Percentiles rank a stretch among this genome's conserved stretches.
Evolutionary conservation across 2,329 filamentous ascomycete species (phyloP).

Genomic region (Leptographium galeiforme): DNA sequence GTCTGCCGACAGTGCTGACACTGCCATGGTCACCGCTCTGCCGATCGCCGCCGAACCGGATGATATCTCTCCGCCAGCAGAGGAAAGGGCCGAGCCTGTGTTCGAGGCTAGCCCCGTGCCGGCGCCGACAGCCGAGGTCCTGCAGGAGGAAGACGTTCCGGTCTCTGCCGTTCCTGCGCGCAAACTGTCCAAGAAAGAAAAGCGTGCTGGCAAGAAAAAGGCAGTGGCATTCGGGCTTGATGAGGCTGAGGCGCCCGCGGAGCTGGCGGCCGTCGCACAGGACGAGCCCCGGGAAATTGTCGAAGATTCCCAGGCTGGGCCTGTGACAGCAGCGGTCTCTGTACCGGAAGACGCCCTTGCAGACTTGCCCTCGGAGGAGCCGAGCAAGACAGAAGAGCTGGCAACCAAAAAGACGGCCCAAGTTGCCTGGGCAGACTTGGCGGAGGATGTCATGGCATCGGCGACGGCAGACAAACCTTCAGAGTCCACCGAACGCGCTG

Average conservation of each 20-base stretch:
- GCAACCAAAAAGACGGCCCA: not conserved
- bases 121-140: too few species aligned
- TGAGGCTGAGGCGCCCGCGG: not conserved
- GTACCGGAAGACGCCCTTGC: too few species aligned
- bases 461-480: not conserved
- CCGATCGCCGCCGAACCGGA: too few species aligned
- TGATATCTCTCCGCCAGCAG: too few species aligned
- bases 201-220: not conserved
- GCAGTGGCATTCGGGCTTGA: not conserved
- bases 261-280: not conserved
- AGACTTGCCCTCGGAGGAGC: too few species aligned
- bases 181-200: slow-evolving; percentile 1
- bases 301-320: not conserved
- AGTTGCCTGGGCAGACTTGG: not conserved
- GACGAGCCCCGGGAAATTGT: not conserved
- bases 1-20: too few species aligned
- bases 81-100: too few species aligned
- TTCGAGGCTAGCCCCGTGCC: too few species aligned
- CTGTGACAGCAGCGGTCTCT: too few species aligned
- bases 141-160: not conserved
- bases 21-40: not conserved
- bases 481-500: not conserved
- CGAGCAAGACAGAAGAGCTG: not conserved
- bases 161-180: not conserved
- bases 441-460: not conserved